A percentile compares a stretch with the other conserved stretches of the same genome.
Conservation (phyloP, 192 early-diverging fungal genomes). For the Mycoemilia scoparia region DNA sequence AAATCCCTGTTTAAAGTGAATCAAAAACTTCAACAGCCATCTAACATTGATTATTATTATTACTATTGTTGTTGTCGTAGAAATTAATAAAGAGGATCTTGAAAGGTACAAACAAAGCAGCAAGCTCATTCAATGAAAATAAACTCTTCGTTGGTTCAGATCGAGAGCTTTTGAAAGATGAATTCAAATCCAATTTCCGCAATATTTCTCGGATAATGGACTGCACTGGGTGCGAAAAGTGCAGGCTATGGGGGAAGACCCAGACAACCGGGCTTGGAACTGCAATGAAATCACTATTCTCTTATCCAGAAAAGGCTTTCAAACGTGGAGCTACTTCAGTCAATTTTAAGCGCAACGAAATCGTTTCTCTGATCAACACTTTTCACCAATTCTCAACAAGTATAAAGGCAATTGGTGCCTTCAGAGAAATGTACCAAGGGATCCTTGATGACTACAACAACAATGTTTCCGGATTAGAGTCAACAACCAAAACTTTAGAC, state of each 20-base stretch:
- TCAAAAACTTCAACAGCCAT: too few species aligned
- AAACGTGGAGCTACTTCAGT: slow-evolving; percentile 19
- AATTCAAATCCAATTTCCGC: slow-evolving; percentile 84
- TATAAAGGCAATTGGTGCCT: slow-evolving; percentile 58
- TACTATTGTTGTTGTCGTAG: too few species aligned
- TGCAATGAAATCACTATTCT: slow-evolving; percentile 90
- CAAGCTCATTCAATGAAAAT: slow-evolving; percentile 79
- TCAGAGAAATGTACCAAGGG: slow-evolving; percentile 55
- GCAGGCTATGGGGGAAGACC: slow-evolving; percentile 93
- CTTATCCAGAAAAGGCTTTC: slow-evolving; percentile 56
- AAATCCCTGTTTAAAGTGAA: too few species aligned
- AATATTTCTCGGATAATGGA: slow-evolving; percentile 98
- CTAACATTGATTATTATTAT: too few species aligned
- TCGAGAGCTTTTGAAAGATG: slow-evolving; percentile 49
- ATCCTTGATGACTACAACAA: too few species aligned
- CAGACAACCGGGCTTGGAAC: slow-evolving; percentile 92
- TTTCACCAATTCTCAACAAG: slow-evolving; percentile 77
- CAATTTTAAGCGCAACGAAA: slow-evolving; percentile 40
- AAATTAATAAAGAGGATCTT: slow-evolving; percentile 17
- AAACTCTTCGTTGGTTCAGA: slow-evolving; percentile 55
- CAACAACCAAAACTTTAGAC: too few species aligned
- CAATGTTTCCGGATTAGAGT: too few species aligned
- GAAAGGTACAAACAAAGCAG: slow-evolving; percentile 7
- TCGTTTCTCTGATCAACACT: slow-evolving; percentile 82
- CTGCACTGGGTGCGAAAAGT: slow-evolving; percentile 98